Conservation (phyloP, 345 rosid genomes). For the Brassica incana region DNA sequence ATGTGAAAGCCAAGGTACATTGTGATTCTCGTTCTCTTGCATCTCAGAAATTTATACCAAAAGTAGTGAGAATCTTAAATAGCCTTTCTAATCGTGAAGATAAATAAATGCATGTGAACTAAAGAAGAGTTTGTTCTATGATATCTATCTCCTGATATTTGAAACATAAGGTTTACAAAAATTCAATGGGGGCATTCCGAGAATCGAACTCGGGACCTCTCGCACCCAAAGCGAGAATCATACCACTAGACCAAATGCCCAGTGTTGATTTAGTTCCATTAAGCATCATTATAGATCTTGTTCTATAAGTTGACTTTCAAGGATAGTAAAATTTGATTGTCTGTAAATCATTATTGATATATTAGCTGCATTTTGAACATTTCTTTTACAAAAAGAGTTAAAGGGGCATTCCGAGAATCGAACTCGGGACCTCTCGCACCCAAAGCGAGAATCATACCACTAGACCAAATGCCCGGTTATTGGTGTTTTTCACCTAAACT, state of each 20-base stretch:
- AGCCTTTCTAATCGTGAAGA: not conserved
- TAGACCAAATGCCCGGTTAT: constrained; percentile 61
- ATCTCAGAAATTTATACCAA: not conserved
- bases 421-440: constrained; percentile 82
- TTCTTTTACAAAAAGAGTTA: too few species aligned
- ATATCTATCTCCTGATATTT: not conserved
- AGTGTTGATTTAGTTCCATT: not conserved
- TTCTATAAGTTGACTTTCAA: not conserved
- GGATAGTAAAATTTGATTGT: not conserved
- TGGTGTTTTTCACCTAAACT: not conserved
- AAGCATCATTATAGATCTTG: not conserved
- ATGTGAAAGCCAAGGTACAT: not conserved
- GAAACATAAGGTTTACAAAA: not conserved
- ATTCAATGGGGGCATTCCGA: constrained; percentile 25
- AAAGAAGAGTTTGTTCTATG: not conserved
- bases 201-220: constrained; percentile 65
- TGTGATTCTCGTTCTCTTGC: not conserved
- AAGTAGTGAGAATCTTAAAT: not conserved
- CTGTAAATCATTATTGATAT: not conserved
- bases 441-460: constrained; percentile 86
- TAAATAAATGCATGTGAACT: not conserved
- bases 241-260: constrained; percentile 78
- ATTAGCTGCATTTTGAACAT: too few species aligned
- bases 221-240: constrained; percentile 89
- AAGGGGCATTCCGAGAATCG: constrained; percentile 38